These are phyloP conservation scores for Naganishia albida DNA, from an alignment of 1,284 basidiomycete genomes.

Conservation along the genomic window DNA sequence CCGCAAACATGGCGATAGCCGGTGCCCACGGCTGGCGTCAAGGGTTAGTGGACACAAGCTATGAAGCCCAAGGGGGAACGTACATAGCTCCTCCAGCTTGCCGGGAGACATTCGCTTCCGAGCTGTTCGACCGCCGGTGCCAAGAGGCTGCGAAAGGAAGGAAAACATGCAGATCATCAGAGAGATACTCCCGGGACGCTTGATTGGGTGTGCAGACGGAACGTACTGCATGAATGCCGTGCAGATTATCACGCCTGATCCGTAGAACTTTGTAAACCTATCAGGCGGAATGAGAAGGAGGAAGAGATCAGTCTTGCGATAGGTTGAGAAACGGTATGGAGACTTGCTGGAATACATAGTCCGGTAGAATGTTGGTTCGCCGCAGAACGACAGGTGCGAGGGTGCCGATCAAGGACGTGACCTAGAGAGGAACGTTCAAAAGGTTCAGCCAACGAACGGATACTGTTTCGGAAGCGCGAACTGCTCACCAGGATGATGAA, in stretches of 20 bases:
- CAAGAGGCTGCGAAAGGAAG: constrained; percentile 64
- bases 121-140: constrained; percentile 48
- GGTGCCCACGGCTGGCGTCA: constrained; percentile 63
- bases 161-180: background rate
- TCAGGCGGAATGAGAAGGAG: background rate
- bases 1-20: constrained; percentile 73
- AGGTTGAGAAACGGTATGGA: background rate
- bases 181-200: constrained; percentile 21
- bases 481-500: constrained; percentile 53
- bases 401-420: constrained; percentile 66
- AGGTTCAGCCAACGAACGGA: constrained; percentile 51
- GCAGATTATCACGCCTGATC: constrained; percentile 55
- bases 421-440: constrained; percentile 39
- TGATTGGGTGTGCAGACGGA: constrained; percentile 31
- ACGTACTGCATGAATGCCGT: constrained; percentile 60
- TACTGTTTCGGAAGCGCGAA: constrained; percentile 51
- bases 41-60: background rate
- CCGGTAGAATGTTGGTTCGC: constrained; percentile 65
- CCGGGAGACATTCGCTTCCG: constrained; percentile 66
- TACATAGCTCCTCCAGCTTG: constrained; percentile 68
- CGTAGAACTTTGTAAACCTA: constrained; percentile 39
- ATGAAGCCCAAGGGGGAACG: constrained; percentile 1
- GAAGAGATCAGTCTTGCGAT: background rate
- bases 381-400: constrained; percentile 78
- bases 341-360: constrained; percentile 69